Conservation (phyloP, 495 filamentous ascomycete genomes). For the Penicillium daleae region DNA sequence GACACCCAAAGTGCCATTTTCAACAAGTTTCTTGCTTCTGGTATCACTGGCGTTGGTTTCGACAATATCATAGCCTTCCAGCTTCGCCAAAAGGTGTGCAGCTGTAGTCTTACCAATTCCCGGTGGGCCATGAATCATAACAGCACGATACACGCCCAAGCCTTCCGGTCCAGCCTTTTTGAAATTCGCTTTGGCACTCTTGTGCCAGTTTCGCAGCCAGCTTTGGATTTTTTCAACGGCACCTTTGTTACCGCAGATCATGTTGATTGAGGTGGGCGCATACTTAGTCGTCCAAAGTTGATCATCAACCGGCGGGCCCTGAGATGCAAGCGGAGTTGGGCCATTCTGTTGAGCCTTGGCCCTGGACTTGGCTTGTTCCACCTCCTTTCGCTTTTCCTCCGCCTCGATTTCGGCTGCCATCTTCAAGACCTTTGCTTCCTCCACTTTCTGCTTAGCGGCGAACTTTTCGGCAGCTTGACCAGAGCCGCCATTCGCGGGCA, state of each 20-base stretch:
- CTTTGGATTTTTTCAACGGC: constrained; percentile 84
- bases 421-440: constrained; percentile 74
- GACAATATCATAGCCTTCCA: constrained; percentile 91
- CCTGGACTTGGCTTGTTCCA: constrained; percentile 49
- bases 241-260: constrained; percentile 95
- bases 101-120: constrained; percentile 98
- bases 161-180: constrained; percentile 80
- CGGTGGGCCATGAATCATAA: constrained; percentile 92
- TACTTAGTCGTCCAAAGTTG: constrained; percentile 97
- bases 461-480: constrained; percentile 84
- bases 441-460: constrained; percentile 79
- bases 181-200: constrained; percentile 73
- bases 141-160: constrained; percentile 73
- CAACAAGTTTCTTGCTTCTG: constrained; percentile 96
- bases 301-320: constrained; percentile 51
- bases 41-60: constrained; percentile 97
- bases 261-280: constrained; percentile 76
- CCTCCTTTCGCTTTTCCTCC: constrained; percentile 57
- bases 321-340: constrained; percentile 23
- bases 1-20: constrained; percentile 81
- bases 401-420: constrained; percentile 83
- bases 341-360: constrained; percentile 37
- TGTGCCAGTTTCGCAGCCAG: constrained; percentile 85
- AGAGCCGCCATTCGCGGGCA: constrained; percentile 85
- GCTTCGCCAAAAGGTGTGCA: constrained; percentile 88